Percentiles rank a stretch among this genome's conserved stretches.
Evolutionary conservation across 2,329 filamentous ascomycete genomes (phyloP).

Genomic region (Diaporthe citriasiana): DNA sequence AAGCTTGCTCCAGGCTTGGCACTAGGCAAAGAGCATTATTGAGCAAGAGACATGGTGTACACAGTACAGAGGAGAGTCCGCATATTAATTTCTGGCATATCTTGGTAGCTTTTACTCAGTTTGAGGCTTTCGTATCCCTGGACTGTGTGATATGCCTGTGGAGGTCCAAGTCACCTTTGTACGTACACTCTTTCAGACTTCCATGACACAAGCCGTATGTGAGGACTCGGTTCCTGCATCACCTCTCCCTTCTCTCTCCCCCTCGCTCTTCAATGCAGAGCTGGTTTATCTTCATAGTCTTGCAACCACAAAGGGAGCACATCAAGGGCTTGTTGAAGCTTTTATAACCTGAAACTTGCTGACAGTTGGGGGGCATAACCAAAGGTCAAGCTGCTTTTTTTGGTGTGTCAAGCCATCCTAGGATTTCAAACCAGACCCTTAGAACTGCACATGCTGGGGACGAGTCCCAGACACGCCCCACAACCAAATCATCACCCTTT

Average conservation of each 20-base stretch:
- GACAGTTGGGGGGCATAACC: background rate
- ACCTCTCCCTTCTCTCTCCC: constrained; percentile 9
- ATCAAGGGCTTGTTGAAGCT: background rate
- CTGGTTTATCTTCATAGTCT: background rate
- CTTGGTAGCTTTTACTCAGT: background rate
- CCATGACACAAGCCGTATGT: constrained; percentile 27
- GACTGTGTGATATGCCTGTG: constrained; percentile 15
- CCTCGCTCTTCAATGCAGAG: background rate
- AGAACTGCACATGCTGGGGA: background rate
- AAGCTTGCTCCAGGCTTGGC: background rate
- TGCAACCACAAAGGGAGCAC: background rate
- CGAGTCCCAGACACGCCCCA: background rate
- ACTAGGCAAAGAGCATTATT: constrained; percentile 19
- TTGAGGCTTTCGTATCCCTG: background rate
- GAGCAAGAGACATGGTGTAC: background rate
- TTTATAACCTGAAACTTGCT: background rate
- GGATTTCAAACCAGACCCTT: background rate
- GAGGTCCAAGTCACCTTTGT: background rate
- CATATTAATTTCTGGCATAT: background rate
- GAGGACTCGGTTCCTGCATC: constrained; percentile 14
- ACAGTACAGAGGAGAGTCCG: background rate
- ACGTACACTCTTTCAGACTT: constrained; percentile 2
- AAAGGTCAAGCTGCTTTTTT: background rate
- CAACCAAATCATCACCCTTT: background rate
- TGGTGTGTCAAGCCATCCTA: background rate